Base-by-base conservation (phyloP, 2,329 filamentous ascomycete genomes). In the Beauveria caledonica region DNA sequence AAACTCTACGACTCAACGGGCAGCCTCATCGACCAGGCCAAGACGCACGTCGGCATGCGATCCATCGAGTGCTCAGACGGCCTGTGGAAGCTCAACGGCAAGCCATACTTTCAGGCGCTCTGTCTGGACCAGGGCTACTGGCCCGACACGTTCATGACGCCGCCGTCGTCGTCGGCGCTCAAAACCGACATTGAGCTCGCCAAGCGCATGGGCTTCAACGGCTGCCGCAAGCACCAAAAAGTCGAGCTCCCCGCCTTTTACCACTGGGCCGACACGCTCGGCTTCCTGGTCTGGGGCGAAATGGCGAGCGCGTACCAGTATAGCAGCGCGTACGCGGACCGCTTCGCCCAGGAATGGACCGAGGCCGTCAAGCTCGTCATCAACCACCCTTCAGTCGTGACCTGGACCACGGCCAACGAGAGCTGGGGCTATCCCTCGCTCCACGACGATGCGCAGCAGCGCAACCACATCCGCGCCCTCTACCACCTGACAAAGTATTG, bases 371-470 rank as follows among this genome's bases (percentile, higher is more conserved):
- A 78, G 67, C 73, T 86, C 21, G 86, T 87, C 66, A 82, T 87
- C 63, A 88, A 88, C 65, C 84, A 86, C 58, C 84, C 86, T 0
- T 83, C 76, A 8, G 74, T 89, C 25, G 77, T 88, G 6, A 81
- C 82, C 0, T 89, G 86, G 86, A 88, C 86, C 3, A 84, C 84
- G 0, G 80, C 85, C 50, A 88, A 89, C 64, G 73, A 80, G 69
- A 79, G 77, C 64, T 89, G 86, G 86, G 86, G 77, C 0, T 88
- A 88, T 65, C 78, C 82, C 0, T 76, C 79, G 40, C 75, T 88
- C 39, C 79, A 80, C 62, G 76, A 80, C 51, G 80, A 77, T 59
- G 72, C 78, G 7, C 76, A 81, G 60, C 85, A 89, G 70, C 77
- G 85, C 15, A 81, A 87, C 66, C 86, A 88, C 65, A 78, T 88